These are phyloP conservation scores for Lipomyces chichibuensis DNA, from an alignment of 805 yeast genomes.

Conservation along the genomic window DNA sequence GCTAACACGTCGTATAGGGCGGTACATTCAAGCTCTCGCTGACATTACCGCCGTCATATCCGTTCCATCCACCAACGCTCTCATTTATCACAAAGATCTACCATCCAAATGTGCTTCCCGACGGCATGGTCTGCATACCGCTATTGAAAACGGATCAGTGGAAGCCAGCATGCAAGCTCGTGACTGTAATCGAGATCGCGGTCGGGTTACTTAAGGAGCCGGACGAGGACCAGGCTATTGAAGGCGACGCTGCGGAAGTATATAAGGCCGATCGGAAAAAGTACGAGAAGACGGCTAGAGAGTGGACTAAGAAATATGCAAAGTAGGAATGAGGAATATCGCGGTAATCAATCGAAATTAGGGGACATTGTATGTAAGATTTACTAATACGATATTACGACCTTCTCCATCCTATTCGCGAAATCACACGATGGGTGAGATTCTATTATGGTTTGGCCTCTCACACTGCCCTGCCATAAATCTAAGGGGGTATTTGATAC, in stretches of 20 bases:
- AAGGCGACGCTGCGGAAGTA: constrained; percentile 86
- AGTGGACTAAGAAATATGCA: constrained; percentile 63
- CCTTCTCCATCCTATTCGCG: no score
- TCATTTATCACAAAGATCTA: constrained; percentile 81
- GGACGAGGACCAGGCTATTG: constrained; percentile 88
- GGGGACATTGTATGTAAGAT: no score
- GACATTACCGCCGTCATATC: constrained; percentile 89
- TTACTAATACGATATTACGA: no score
- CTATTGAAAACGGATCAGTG: constrained; percentile 81
- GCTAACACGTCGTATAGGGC: constrained; percentile 48
- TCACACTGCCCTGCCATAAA: no score
- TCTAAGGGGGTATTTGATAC: no score
- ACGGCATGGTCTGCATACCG: constrained; percentile 85
- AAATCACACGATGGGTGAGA: no score
- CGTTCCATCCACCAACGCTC: constrained; percentile 83
- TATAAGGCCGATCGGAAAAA: constrained; percentile 81
- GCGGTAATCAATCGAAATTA: neutral
- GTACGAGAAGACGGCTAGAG: constrained; percentile 86
- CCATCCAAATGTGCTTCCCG: constrained; percentile 85
- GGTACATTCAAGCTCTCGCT: constrained; percentile 85
- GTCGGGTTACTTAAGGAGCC: constrained; percentile 86
- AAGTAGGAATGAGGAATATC: neutral
- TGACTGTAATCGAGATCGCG: constrained; percentile 78
- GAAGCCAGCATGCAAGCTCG: constrained; percentile 88
- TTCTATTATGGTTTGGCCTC: no score